These are phyloP conservation scores for Ciborinia camelliae DNA, from an alignment of 2,329 filamentous ascomycete genomes.

Conservation along the genomic window DNA sequence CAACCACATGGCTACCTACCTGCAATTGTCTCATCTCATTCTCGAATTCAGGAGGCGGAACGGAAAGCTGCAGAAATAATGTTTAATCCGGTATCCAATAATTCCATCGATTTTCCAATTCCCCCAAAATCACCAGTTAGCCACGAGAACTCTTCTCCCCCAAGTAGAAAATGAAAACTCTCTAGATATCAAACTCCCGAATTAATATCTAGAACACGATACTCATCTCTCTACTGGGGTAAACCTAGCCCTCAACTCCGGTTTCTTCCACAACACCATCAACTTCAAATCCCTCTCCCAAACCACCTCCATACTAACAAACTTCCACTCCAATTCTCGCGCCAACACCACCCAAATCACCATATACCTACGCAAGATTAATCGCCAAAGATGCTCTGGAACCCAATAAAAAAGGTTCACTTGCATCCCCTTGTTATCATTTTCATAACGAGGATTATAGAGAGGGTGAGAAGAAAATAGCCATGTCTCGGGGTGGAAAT, in stretches of 20 bases:
- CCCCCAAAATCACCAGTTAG: too few relatives aligned
- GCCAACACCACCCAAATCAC: constrained; percentile 15
- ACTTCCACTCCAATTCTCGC: constrained; percentile 16
- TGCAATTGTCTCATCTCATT: neutral
- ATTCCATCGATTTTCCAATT: neutral
- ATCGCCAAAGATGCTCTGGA: constrained; percentile 6
- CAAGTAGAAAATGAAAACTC: neutral
- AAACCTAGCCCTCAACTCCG: constrained; percentile 3
- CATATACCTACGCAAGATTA: constrained; percentile 16
- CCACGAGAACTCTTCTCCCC: neutral
- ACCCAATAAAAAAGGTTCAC: constrained; percentile 3
- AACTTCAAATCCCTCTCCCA: constrained; percentile 12
- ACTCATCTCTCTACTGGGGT: neutral
- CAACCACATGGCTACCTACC: neutral
- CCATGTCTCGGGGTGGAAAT: constrained; percentile 16
- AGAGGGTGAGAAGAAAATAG: constrained; percentile 1
- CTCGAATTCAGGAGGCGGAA: neutral
- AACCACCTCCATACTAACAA: constrained; percentile 1
- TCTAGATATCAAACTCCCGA: neutral
- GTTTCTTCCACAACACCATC: constrained; percentile 12
- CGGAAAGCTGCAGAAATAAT: neutral
- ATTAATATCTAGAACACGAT: neutral
- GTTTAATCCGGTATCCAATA: neutral
- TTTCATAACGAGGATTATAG: constrained; percentile 1
- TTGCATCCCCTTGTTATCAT: constrained; percentile 16